These are phyloP conservation scores for Funneliformis geosporum DNA, from an alignment of 192 early-diverging fungal genomes.

Conservation along the genomic window DNA sequence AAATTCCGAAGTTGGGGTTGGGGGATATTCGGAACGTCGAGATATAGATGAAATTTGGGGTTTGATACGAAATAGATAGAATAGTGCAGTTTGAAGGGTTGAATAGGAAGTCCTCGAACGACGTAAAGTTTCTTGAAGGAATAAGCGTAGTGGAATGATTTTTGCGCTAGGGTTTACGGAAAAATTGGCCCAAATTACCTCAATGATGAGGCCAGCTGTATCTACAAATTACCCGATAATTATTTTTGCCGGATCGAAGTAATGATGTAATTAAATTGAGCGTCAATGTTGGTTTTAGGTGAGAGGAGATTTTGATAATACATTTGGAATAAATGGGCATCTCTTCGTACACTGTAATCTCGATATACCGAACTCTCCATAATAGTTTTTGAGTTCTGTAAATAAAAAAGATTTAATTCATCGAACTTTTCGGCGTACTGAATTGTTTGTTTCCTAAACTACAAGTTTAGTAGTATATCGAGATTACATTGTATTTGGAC, in stretches of 20 bases:
- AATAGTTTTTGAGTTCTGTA: no score
- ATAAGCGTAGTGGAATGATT: constrained; percentile 58
- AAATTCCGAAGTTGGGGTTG: neutral
- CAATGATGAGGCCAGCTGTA: constrained; percentile 58
- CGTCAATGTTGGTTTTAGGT: neutral
- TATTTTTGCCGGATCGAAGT: neutral
- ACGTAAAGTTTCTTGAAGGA: constrained; percentile 74
- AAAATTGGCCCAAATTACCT: constrained; percentile 53
- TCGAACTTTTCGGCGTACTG: no score
- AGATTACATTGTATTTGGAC: neutral
- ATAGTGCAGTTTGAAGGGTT: constrained; percentile 76
- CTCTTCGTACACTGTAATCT: neutral
- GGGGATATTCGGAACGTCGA: constrained; percentile 20
- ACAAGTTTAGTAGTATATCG: no score
- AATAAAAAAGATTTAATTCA: no score
- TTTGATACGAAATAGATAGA: constrained; percentile 64
- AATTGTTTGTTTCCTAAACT: no score
- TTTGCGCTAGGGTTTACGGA: constrained; percentile 30
- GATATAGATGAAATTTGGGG: constrained; percentile 23
- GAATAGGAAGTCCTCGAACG: constrained; percentile 77
- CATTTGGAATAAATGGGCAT: neutral
- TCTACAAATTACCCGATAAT: constrained; percentile 39
- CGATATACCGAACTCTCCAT: no score
- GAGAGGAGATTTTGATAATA: neutral
- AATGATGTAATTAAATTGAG: neutral